Evolutionary conservation across 495 filamentous ascomycete species (phyloP).

Genomic region (Pyronema domesticum): DNA sequence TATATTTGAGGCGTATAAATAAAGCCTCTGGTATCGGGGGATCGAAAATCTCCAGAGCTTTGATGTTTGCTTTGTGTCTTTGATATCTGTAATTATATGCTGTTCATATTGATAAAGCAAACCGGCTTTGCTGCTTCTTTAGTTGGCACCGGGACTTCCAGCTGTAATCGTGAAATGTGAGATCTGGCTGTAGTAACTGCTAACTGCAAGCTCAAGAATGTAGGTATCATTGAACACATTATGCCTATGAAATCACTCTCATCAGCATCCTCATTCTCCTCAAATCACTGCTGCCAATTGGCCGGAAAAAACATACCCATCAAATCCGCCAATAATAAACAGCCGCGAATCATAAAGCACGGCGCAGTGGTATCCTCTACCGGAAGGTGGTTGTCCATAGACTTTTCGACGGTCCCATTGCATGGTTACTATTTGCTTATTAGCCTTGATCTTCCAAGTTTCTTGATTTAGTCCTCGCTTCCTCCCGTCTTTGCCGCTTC

Average conservation of each 20-base stretch:
- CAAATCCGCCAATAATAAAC: slow-evolving; percentile 44
- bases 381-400: slow-evolving; percentile 43
- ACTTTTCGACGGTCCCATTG: slow-evolving; percentile 44
- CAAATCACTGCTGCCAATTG: not conserved
- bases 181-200: slow-evolving; percentile 51
- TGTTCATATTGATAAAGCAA: too few relatives aligned
- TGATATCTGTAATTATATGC: too few relatives aligned
- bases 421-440: slow-evolving; percentile 36
- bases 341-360: slow-evolving; percentile 43
- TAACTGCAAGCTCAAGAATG: slow-evolving; percentile 45
- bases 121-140: too few relatives aligned
- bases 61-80: too few relatives aligned
- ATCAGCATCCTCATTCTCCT: not conserved
- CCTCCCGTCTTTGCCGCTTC: too few relatives aligned
- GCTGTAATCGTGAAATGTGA: slow-evolving; percentile 33
- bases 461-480: not conserved
- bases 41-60: too few relatives aligned
- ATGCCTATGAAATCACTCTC: slow-evolving; percentile 25
- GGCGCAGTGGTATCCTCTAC: slow-evolving; percentile 44
- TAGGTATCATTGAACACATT: slow-evolving; percentile 47
- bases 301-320: slow-evolving; percentile 26
- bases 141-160: too few relatives aligned
- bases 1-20: too few relatives aligned
- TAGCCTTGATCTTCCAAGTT: not conserved
- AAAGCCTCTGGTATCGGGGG: too few relatives aligned